Evolutionary conservation across 495 filamentous ascomycete genomes (phyloP).

Genomic region (Penicillium pulvis): DNA sequence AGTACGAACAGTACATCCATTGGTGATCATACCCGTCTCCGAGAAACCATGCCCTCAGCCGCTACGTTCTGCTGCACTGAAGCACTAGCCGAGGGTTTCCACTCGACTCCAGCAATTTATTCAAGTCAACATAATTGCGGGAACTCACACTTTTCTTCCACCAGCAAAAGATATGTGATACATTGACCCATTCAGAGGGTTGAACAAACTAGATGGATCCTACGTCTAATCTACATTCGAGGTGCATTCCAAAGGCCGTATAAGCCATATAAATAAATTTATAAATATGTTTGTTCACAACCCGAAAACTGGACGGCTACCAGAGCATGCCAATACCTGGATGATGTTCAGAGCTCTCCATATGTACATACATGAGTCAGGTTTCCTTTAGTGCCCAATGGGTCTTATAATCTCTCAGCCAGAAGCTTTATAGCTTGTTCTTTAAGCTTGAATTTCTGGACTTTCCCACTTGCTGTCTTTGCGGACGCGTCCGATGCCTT

Average conservation of each 20-base stretch:
- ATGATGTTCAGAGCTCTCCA: no score
- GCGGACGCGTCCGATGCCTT: conserved; percentile 62
- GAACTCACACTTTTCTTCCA: neutral
- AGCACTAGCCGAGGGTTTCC: neutral
- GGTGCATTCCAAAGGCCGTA: no score
- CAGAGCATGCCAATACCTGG: no score
- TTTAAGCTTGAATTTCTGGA: conserved; percentile 90
- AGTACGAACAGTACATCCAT: neutral
- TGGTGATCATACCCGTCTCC: neutral
- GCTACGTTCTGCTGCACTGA: neutral
- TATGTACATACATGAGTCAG: no score
- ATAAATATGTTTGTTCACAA: no score
- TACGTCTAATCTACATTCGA: no score
- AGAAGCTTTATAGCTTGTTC: conserved; percentile 59
- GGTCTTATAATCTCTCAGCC: conserved; percentile 8
- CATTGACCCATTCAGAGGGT: neutral
- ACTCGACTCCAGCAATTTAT: neutral
- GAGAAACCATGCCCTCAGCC: neutral
- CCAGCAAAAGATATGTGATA: neutral
- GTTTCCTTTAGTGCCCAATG: neutral
- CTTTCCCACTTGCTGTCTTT: conserved; percentile 96
- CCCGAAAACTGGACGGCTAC: no score
- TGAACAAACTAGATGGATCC: neutral
- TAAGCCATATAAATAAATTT: no score
- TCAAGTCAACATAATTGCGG: neutral